Percentiles rank a stretch among this genome's conserved stretches.
Conservation (phyloP, 768 basidiomycete genomes). For the Pluteus cervinus region DNA sequence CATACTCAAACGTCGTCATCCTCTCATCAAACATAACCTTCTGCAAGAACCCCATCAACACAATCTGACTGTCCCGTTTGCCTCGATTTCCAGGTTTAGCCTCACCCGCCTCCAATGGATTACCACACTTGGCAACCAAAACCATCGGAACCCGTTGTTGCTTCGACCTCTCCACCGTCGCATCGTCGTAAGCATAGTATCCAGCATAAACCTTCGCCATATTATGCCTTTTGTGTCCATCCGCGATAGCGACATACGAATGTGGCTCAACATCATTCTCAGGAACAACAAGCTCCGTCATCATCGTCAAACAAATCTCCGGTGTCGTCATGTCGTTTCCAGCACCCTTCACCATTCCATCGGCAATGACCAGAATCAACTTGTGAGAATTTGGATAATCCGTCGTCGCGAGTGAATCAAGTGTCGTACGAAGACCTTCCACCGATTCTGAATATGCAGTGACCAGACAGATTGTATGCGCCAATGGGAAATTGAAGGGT, state of each 20-base stretch:
- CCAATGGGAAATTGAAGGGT: slow-evolving; percentile 94
- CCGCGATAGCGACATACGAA: slow-evolving; percentile 97
- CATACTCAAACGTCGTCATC: slow-evolving; percentile 99
- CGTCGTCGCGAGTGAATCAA: slow-evolving; percentile 97
- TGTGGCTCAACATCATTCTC: slow-evolving; percentile 85
- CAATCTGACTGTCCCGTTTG: slow-evolving; percentile 97
- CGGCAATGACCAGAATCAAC: slow-evolving; percentile 89
- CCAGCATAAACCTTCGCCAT: slow-evolving; percentile 99
- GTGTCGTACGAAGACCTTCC: slow-evolving; percentile 92
- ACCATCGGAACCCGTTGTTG: slow-evolving; percentile 97
- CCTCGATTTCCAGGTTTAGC: slow-evolving; percentile 97
- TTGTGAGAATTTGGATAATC: slow-evolving; percentile 99
- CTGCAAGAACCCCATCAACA: slow-evolving; percentile 96
- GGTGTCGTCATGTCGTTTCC: slow-evolving; percentile 89
- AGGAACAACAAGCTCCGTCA: slow-evolving; percentile 86
- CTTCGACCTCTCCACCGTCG: slow-evolving; percentile 84
- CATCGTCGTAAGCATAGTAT: slow-evolving; percentile 92
- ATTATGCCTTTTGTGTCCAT: slow-evolving; percentile 99
- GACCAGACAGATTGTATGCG: slow-evolving; percentile 91
- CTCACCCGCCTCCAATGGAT: slow-evolving; percentile 83
- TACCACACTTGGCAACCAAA: slow-evolving; percentile 93
- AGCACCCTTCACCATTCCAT: slow-evolving; percentile 97
- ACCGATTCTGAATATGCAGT: slow-evolving; percentile 98
- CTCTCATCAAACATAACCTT: slow-evolving; percentile 99
- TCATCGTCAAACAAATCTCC: slow-evolving; percentile 92